Evolutionary conservation across 2,329 filamentous ascomycete genomes (phyloP), one percentile per base, ranked within the genome.

Genomic region (Xylariomycetidae sp.): DNA sequence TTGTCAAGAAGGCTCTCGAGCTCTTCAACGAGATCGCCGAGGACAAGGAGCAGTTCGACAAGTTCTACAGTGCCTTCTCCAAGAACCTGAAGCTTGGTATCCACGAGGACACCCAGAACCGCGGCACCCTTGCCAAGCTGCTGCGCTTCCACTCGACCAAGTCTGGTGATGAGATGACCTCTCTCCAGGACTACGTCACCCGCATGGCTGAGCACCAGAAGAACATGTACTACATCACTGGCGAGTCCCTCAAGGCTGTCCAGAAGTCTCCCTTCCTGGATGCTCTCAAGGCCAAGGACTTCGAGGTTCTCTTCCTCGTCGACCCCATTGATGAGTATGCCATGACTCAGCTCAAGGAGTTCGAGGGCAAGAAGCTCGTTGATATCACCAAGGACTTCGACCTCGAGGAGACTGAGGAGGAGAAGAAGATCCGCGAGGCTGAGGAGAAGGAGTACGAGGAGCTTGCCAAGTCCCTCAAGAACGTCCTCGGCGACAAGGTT

Each of bases 301-400:
- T 98, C 63, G 92, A 98, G 74, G 92, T 98, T 60, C 83, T 98
- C 54, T 96, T 95, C 88, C 82, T 98, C 48, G 87, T 94, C 58
- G 92, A 98, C 75, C 92, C 92, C 61, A 98, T 98, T 72, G 89
- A 95, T 48, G 89, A 95, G 82, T 95, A 95, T 63, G 90, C 90
- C 68, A 94, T 95, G 85, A 95, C 89, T 54, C 89, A 95, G 76
- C 83, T 95, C 68, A 98, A 98, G 85, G 92, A 98, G 74, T 98
- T 94, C 59, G 92, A 98, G 64, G 85, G 87, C 75, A 98, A 96
- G 89, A 98, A 98, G 82, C 85, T 98, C 34, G 89, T 98, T 58
- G 92, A 98, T 64, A 96, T 98, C 72, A 98, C 92, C 78, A 98
- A 98, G 85, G 92, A 98, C 79, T 98, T 98, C 65, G 92, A 98